Evolutionary conservation across 352 stramenopile genomes (phyloP), one percentile per base, ranked within the genome.

Genomic region (Phytophthora colocasiae): DNA sequence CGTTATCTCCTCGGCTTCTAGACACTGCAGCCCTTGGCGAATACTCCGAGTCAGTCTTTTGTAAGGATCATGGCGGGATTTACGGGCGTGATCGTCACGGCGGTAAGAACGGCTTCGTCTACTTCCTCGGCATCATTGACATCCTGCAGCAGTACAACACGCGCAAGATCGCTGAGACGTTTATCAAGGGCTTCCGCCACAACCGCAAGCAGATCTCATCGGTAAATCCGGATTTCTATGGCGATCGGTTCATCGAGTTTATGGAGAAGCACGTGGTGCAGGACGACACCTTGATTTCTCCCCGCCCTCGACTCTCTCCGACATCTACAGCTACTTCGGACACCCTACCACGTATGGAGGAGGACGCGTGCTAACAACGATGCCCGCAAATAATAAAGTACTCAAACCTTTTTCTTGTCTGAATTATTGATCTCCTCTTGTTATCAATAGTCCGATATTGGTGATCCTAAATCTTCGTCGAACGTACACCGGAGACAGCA

Each of bases 91-190:
- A 89, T 24, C 74, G 73, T 14, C 55, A 81, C 46, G 81, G 83
- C 5, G 74, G 76, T 43, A 90, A 90, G 77, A 93, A 91, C 63
- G 85, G 85, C 3, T 89, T 83, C 15, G 81, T 97, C 32, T 98
- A 98, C 62, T 98, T 96, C 75, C 66, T 96, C 43, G 91, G 93
- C 24, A 82, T 98, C 40, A 98, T 98, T 57, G 94, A 98, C 67
- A 98, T 98, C 45, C 46, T 98, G 47, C 93, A 98, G 78, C 88
- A 97, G 66, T 98, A 97, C 77, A 98, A 97, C 69, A 86, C 79
- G 27, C 79, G 83, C 31, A 98, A 98, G 81, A 88, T 93, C 47
- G 87, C 82, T 6, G 93, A 98, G 75, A 97, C 86, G 14, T 81
- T 96, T 52, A 80, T 97, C 69, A 98, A 97, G 57, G 83, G 85